Conservation (phyloP, 2,329 filamentous ascomycete genomes). For the Phialophora verrucosa region DNA sequence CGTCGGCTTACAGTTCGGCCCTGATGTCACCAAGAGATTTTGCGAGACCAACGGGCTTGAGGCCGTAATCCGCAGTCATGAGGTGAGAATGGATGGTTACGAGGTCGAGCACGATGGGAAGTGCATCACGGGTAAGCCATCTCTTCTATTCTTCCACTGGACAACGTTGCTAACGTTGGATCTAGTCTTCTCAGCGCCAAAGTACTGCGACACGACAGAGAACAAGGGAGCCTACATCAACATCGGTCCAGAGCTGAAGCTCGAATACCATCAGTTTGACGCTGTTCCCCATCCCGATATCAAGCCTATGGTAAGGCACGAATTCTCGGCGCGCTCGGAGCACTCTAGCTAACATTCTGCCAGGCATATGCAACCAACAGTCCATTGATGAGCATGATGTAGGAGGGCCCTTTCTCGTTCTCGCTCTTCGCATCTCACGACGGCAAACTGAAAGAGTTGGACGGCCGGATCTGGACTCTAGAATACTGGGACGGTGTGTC, state of each 20-base stretch:
- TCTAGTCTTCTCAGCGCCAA: constrained; percentile 91
- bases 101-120: constrained; percentile 95
- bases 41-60: constrained; percentile 95
- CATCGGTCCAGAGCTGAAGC: constrained; percentile 87
- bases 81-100: constrained; percentile 99
- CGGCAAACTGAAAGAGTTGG: not conserved
- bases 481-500: constrained; percentile 7
- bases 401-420: constrained; percentile 1
- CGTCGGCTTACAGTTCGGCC: constrained; percentile 94
- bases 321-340: not conserved
- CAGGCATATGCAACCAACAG: constrained; percentile 54
- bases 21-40: constrained; percentile 94
- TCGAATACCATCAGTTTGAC: constrained; percentile 91
- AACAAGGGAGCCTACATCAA: constrained; percentile 99
- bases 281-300: constrained; percentile 96
- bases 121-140: constrained; percentile 80
- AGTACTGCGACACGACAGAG: constrained; percentile 96
- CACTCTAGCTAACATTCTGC: constrained; percentile 10
- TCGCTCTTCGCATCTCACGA: not conserved
- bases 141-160: constrained; percentile 34
- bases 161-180: constrained; percentile 34
- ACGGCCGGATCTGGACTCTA: constrained; percentile 3
- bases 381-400: constrained; percentile 42
- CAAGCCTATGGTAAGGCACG: constrained; percentile 74
- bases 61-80: constrained; percentile 94